A percentile compares a stretch with the other conserved stretches of the same genome.
These are phyloP conservation scores for Sapria himalayana DNA, from an alignment of 345 rosid genomes.

Conservation along the genomic window DNA sequence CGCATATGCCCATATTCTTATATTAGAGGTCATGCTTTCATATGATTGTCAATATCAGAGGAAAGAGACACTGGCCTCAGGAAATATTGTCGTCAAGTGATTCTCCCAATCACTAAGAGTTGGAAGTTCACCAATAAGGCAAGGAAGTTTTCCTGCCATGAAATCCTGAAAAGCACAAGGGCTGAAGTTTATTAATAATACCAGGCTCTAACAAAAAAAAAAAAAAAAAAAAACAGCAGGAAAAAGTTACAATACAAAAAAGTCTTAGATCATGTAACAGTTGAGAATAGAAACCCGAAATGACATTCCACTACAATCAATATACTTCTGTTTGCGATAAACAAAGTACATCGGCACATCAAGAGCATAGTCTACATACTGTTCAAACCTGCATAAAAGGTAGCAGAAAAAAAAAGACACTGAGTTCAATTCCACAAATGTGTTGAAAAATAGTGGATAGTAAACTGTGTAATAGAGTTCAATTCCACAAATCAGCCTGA, in stretches of 20 bases:
- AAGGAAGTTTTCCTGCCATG: slow-evolving; percentile 83
- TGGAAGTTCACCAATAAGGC: slow-evolving; percentile 84
- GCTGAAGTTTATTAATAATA: neutral
- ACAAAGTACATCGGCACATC: slow-evolving; percentile 99
- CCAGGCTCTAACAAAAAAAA: neutral
- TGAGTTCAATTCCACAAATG: too few species aligned
- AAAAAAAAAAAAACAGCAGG: neutral
- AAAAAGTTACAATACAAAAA: slow-evolving; percentile 4
- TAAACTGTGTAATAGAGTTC: too few species aligned
- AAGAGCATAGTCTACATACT: slow-evolving; percentile 96
- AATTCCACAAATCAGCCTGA: too few species aligned
- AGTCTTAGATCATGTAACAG: slow-evolving; percentile 16
- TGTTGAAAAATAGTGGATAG: too few species aligned
- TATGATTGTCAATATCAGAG: too few species aligned
- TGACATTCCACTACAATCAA: slow-evolving; percentile 90
- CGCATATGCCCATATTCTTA: too few species aligned
- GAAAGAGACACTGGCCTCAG: too few species aligned
- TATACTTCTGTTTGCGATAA: slow-evolving; percentile 58
- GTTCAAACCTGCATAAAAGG: slow-evolving; percentile 65
- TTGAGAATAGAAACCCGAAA: slow-evolving; percentile 54
- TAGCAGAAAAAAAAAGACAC: neutral
- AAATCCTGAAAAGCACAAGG: slow-evolving; percentile 47
- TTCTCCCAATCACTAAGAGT: slow-evolving; percentile 93
- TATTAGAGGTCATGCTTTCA: too few species aligned
- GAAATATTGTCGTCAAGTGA: slow-evolving; percentile 90